Conservation (phyloP, 2,329 filamentous ascomycete genomes). For the Aureobasidium musti region DNA sequence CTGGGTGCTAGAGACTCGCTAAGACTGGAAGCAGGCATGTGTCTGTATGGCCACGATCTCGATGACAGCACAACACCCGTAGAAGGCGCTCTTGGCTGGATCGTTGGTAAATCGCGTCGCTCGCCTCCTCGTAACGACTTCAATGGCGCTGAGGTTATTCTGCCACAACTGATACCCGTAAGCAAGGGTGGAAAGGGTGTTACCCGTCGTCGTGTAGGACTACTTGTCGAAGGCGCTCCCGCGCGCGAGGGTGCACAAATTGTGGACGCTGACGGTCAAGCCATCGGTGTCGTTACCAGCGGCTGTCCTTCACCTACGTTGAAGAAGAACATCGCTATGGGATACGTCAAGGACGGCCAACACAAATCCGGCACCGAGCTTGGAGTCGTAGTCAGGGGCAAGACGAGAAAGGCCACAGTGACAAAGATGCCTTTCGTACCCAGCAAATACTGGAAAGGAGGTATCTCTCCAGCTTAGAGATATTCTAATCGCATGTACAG, state of each 20-base stretch:
- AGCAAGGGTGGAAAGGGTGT: conserved; percentile 72
- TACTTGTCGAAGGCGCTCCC: conserved; percentile 81
- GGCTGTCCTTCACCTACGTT: conserved; percentile 86
- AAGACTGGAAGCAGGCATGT: conserved; percentile 95
- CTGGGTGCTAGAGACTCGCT: conserved; percentile 90
- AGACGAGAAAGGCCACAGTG: conserved; percentile 71
- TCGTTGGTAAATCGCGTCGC: conserved; percentile 78
- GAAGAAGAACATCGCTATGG: conserved; percentile 94
- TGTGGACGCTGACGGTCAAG: conserved; percentile 62
- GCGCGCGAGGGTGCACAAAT: conserved; percentile 87
- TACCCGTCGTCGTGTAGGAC: conserved; percentile 71
- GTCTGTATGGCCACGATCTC: conserved; percentile 98
- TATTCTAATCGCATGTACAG: no score
- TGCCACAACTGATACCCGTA: conserved; percentile 72
- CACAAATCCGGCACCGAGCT: conserved; percentile 85
- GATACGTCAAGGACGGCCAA: conserved; percentile 76
- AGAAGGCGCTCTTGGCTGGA: conserved; percentile 70
- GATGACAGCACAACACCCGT: conserved; percentile 74
- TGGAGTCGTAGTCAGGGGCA: conserved; percentile 74
- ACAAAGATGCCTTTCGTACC: conserved; percentile 88
- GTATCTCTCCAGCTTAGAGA: conserved; percentile 30
- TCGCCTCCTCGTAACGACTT: conserved; percentile 62
- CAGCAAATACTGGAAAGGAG: conserved; percentile 69
- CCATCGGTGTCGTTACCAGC: conserved; percentile 80
- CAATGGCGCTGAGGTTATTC: conserved; percentile 77